Percentiles rank a stretch among this genome's conserved stretches.
Evolutionary conservation across 2,329 filamentous ascomycete species (phyloP).

Genomic region (Colletotrichum sp.): DNA sequence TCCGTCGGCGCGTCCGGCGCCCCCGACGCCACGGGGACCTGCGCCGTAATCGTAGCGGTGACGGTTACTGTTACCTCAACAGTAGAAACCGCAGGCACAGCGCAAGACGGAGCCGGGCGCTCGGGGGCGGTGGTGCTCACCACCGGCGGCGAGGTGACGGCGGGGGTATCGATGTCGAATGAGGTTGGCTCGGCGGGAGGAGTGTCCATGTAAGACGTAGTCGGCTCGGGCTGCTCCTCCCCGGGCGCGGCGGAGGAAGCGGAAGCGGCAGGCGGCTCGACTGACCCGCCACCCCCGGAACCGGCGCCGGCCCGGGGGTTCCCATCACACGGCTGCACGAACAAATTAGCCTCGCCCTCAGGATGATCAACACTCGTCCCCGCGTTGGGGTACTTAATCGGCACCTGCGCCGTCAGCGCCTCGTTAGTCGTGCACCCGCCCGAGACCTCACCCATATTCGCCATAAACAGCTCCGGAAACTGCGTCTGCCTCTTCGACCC

Average conservation of each 20-base stretch:
- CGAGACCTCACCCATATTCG: constrained; percentile 4
- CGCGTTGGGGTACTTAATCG: background rate
- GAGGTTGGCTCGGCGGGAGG: background rate
- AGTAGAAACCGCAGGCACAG: background rate
- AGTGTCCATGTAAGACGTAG: background rate
- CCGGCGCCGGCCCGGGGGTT: background rate
- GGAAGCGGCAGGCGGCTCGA: background rate
- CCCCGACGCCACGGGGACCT: background rate
- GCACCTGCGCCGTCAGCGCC: constrained; percentile 2
- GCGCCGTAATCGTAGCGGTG: background rate
- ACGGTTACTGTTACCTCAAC: constrained; percentile 23
- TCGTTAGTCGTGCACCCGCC: constrained; percentile 10
- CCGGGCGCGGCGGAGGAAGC: background rate
- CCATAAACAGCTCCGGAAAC: constrained; percentile 15
- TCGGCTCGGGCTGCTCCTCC: background rate
- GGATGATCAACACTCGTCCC: background rate
- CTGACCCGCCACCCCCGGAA: background rate
- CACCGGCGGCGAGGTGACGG: background rate
- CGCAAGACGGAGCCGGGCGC: background rate
- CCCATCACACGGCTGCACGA: constrained; percentile 4
- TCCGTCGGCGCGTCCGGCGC: background rate
- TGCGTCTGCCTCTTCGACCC: background rate
- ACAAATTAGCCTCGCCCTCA: constrained; percentile 6
- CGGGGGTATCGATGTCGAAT: background rate
- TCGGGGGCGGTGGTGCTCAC: background rate